These are phyloP conservation scores for Baudoinia panamericana DNA, from an alignment of 495 filamentous ascomycete genomes.

Conservation along the genomic window DNA sequence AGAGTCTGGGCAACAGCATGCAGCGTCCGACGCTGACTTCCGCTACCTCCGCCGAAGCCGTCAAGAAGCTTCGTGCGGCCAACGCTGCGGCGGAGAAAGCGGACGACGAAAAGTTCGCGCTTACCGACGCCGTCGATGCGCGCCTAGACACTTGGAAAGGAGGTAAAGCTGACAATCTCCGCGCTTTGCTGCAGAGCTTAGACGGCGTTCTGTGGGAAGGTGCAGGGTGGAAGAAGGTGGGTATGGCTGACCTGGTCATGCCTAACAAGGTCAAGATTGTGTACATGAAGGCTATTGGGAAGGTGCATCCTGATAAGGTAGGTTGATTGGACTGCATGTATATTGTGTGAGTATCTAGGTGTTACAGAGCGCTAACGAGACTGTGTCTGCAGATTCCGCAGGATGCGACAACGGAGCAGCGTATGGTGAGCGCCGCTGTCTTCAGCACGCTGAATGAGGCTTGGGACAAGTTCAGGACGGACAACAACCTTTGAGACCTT, in stretches of 20 bases:
- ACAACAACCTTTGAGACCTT: conserved; percentile 54
- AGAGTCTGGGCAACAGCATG: conserved; percentile 13
- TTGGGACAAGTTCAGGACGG: conserved; percentile 93
- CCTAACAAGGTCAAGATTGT: conserved; percentile 87
- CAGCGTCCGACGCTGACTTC: conserved; percentile 28
- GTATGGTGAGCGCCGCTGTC: conserved; percentile 80
- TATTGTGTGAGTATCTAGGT: background rate
- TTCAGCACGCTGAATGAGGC: conserved; percentile 92
- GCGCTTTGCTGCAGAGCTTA: conserved; percentile 75
- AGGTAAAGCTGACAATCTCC: conserved; percentile 82
- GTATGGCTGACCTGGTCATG: conserved; percentile 79
- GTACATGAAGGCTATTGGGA: conserved; percentile 98
- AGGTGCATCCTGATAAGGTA: conserved; percentile 98
- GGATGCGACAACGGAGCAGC: conserved; percentile 82
- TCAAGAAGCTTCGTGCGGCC: conserved; percentile 63
- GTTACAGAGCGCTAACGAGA: background rate
- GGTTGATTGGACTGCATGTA: conserved; percentile 21
- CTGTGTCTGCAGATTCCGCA: conserved; percentile 59
- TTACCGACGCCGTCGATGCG: conserved; percentile 71
- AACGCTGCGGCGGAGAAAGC: conserved; percentile 71
- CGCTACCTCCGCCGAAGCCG: conserved; percentile 41
- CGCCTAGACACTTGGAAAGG: conserved; percentile 65
- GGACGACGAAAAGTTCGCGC: conserved; percentile 83
- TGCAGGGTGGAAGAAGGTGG: conserved; percentile 92
- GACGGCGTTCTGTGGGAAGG: conserved; percentile 85